These are phyloP conservation scores for Xylaria sp. DNA, from an alignment of 2,329 filamentous ascomycete species.

Conservation along the genomic window DNA sequence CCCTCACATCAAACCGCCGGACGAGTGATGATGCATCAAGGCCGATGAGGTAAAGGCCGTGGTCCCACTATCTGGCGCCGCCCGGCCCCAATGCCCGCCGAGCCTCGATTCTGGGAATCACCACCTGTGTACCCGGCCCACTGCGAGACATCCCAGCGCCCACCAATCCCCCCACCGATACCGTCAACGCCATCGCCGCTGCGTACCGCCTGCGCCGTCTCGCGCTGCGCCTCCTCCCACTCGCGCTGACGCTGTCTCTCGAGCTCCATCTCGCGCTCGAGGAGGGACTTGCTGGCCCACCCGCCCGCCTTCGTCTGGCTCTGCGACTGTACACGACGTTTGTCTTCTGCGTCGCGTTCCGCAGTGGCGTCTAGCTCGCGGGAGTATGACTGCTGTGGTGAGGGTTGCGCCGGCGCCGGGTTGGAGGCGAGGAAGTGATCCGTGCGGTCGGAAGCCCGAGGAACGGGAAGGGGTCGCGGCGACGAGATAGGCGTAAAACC, in stretches of 20 bases:
- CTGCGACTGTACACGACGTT: conserved; percentile 63
- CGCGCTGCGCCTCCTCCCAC: conserved; percentile 78
- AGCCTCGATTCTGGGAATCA: conserved; percentile 72
- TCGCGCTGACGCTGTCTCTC: conserved; percentile 77
- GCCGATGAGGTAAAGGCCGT: conserved; percentile 62
- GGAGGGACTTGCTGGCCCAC: conserved; percentile 70
- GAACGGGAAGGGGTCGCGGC: conserved; percentile 38
- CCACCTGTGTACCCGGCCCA: conserved; percentile 78
- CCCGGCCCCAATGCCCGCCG: conserved; percentile 69
- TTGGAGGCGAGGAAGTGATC: conserved; percentile 63
- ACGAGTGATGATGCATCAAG: too few relatives aligned
- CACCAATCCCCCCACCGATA: conserved; percentile 68
- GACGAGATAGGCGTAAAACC: conserved; percentile 35
- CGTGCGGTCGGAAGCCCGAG: conserved; percentile 53
- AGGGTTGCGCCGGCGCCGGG: conserved; percentile 51
- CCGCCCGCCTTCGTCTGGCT: conserved; percentile 65
- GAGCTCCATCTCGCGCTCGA: conserved; percentile 81
- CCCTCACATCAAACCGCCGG: neutral
- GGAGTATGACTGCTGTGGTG: conserved; percentile 57
- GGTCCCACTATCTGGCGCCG: conserved; percentile 82
- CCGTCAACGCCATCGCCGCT: conserved; percentile 63
- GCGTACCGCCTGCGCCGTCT: conserved; percentile 60
- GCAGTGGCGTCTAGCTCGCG: conserved; percentile 61
- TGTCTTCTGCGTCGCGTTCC: conserved; percentile 68
- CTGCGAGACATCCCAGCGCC: conserved; percentile 77